phyloP scores from a whole-genome alignment of 164 flowering plant species.

The Sedum album region DNA sequence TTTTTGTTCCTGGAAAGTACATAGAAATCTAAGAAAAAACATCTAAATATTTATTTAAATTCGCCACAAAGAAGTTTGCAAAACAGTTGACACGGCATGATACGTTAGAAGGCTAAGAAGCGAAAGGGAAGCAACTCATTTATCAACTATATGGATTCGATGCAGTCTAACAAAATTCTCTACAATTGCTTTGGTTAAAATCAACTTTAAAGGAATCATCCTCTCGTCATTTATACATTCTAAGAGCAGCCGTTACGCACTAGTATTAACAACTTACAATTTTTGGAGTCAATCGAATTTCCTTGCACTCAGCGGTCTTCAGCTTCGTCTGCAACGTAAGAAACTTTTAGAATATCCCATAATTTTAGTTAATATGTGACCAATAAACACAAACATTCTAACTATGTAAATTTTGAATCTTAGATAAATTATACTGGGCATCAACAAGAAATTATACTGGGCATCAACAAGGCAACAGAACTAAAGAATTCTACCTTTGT shows the following conservation, averaged over 20 bases:
- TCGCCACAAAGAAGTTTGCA: too few relatives aligned
- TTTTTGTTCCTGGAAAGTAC: slow-evolving; percentile 1
- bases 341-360: neutral
- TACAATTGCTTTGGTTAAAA: neutral
- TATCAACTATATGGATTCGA: neutral
- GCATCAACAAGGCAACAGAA: neutral
- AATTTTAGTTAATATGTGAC: neutral
- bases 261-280: slow-evolving; percentile 40
- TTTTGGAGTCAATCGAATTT: slow-evolving; percentile 57
- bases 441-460: too few relatives aligned
- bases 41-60: too few relatives aligned
- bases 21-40: neutral
- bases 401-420: neutral
- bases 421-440: neutral
- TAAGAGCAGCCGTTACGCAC: neutral
- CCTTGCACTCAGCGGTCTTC: slow-evolving; percentile 40
- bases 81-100: neutral
- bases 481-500: slow-evolving; percentile 17
- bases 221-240: neutral
- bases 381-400: slow-evolving; percentile 31
- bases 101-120: neutral
- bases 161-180: neutral
- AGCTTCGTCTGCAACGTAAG: slow-evolving; percentile 35
- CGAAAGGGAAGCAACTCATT: neutral
- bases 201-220: neutral